Evolutionary conservation across 495 filamentous ascomycete species (phyloP), one percentile per base, ranked within the genome.

Genomic region (Podospora comata): DNA sequence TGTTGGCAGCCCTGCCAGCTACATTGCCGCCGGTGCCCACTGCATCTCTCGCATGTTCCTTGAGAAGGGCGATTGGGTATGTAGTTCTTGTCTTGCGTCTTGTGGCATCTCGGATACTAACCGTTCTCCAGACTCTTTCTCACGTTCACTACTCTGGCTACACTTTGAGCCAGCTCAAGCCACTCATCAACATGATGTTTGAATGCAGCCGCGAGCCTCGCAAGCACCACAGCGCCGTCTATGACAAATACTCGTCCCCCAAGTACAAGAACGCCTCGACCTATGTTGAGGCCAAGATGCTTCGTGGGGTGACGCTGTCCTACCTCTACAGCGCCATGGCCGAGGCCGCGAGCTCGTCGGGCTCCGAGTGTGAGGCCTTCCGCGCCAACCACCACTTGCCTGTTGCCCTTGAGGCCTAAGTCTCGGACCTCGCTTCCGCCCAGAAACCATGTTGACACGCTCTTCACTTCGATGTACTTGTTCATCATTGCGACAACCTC

Each of bases 101-200:
- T 48, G 13, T 48, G 39, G 7, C 15, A 48, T 48, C 15, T 48
- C 39, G 58, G 62, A 80, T 86, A 70, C 70, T 71, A 64, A 28
- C 19, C 59, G 23, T 54, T 55, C n/a, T 26, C 19, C 64, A 96
- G 92, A 90, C 90, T 68, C 84, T 85, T 39, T 87, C 90, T 44
- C 95, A 99, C 73, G 88, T 93, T 18, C 89, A 93, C 80, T 98
- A 96, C 78, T 94, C 93, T 30, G 91, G 91, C 44, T 98, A 99
- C 79, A 97, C 94, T 20, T 91, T 90, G 70, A 79, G 84, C 11
- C 96, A 99, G 75, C 83, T 99, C 26, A 85, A 89, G 67, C 91
- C 89, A 2, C 82, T 98, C 26, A 80, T 97, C 61, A 78, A 83
- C 5, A 87, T 88, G 77, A 89, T 98, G 64, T 77, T 92, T 39